phyloP scores from a whole-genome alignment of 345 rosid genomes.

The Bruguiera parviflora region DNA sequence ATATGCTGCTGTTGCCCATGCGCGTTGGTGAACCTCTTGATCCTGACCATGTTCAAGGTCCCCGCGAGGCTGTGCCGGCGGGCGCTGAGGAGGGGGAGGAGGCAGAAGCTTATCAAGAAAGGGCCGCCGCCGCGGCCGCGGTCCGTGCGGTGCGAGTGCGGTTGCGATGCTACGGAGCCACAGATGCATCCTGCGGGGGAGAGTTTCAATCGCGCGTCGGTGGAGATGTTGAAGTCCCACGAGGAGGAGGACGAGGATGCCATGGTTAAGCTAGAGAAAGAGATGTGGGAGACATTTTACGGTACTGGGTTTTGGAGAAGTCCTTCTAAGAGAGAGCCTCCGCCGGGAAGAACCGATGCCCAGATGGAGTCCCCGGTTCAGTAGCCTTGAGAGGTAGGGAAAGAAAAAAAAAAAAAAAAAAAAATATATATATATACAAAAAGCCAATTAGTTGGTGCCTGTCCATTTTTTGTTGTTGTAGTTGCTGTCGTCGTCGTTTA shows the following conservation, averaged over 20 bases:
- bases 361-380: background rate
- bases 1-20: constrained; percentile 48
- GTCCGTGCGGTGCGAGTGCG: constrained; percentile 17
- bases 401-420: background rate
- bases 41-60: constrained; percentile 33
- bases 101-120: constrained; percentile 32
- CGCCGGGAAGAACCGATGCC: background rate
- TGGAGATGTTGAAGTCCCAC: constrained; percentile 6
- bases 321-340: constrained; percentile 41
- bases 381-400: background rate
- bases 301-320: constrained; percentile 56
- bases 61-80: constrained; percentile 43
- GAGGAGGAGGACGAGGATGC: constrained; percentile 19
- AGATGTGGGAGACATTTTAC: constrained; percentile 48
- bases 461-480: too few relatives aligned
- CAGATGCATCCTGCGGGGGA: constrained; percentile 16
- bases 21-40: constrained; percentile 32
- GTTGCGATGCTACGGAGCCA: constrained; percentile 28
- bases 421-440: too few relatives aligned
- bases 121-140: constrained; percentile 27
- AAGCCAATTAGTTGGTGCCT: too few relatives aligned
- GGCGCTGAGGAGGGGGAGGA: constrained; percentile 31
- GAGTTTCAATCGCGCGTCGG: background rate
- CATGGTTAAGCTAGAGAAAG: constrained; percentile 41
- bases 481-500: too few relatives aligned